A percentile compares a stretch with the other conserved stretches of the same genome.
These are phyloP conservation scores for Naganishia cerealis DNA, from an alignment of 1,284 basidiomycete species.

Conservation along the genomic window DNA sequence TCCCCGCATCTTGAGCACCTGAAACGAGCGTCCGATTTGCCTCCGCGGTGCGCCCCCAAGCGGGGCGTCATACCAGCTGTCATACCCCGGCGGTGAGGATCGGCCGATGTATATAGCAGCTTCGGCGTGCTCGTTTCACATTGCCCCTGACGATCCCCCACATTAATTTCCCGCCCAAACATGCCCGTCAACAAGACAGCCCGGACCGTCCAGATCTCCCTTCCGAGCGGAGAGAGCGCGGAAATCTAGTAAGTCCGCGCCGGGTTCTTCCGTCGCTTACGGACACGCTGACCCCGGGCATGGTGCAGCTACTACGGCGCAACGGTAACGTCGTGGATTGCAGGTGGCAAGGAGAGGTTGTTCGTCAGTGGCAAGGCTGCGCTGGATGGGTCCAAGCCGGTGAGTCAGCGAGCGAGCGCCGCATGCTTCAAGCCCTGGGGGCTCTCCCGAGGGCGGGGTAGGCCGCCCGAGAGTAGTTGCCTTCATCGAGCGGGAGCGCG, in stretches of 20 bases:
- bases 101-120: not conserved
- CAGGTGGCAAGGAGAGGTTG: conserved; percentile 63
- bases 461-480: too few relatives aligned
- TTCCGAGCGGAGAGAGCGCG: conserved; percentile 60
- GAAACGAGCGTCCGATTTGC: not conserved
- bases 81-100: not conserved
- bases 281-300: not conserved
- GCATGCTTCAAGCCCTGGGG: too few relatives aligned
- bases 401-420: conserved; percentile 41
- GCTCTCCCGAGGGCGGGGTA: too few relatives aligned
- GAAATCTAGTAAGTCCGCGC: conserved; percentile 59
- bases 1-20: not conserved
- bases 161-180: not conserved
- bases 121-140: too few relatives aligned
- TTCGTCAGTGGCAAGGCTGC: conserved; percentile 78
- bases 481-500: too few relatives aligned
- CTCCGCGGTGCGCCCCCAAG: not conserved
- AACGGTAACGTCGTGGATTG: conserved; percentile 60
- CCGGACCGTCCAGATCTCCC: conserved; percentile 47
- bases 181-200: conserved; percentile 52
- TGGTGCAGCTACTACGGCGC: conserved; percentile 66
- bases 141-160: too few relatives aligned
- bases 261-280: not conserved
- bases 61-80: not conserved
- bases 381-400: conserved; percentile 69